Evolutionary conservation across 257 asterid genomes (phyloP).

Genomic region (Solanum peruvianum): DNA sequence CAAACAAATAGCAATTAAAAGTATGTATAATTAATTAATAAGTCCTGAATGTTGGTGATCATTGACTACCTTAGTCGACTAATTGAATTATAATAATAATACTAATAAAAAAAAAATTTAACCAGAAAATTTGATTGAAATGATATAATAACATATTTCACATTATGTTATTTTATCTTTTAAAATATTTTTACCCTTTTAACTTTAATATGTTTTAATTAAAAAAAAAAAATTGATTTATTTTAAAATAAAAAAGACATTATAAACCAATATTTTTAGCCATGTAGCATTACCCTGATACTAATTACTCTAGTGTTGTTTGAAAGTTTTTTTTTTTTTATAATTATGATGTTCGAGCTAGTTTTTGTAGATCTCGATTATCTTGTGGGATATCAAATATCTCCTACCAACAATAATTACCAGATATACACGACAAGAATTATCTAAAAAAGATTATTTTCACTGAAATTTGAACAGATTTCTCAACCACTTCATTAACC

Average conservation of each 20-base stretch:
- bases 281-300: too few species aligned
- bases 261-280: too few species aligned
- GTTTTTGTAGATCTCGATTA: not conserved
- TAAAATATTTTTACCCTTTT: too few species aligned
- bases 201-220: too few species aligned
- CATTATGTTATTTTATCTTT: too few species aligned
- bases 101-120: too few species aligned
- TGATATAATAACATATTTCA: too few species aligned
- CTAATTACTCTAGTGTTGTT: not conserved
- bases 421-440: fast-evolving
- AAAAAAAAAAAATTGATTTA: too few species aligned
- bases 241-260: too few species aligned
- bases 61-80: constrained; percentile 1
- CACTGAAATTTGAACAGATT: not conserved
- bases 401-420: fast-evolving
- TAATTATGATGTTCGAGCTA: too few species aligned
- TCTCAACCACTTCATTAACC: not conserved
- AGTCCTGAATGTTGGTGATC: not conserved
- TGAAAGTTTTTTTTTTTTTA: not conserved
- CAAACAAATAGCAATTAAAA: not conserved
- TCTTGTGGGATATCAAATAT: too few species aligned
- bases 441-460: not conserved
- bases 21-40: not conserved
- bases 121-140: too few species aligned
- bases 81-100: not conserved